Conservation (phyloP, 2,329 filamentous ascomycete genomes). For the Alternaria atra region DNA sequence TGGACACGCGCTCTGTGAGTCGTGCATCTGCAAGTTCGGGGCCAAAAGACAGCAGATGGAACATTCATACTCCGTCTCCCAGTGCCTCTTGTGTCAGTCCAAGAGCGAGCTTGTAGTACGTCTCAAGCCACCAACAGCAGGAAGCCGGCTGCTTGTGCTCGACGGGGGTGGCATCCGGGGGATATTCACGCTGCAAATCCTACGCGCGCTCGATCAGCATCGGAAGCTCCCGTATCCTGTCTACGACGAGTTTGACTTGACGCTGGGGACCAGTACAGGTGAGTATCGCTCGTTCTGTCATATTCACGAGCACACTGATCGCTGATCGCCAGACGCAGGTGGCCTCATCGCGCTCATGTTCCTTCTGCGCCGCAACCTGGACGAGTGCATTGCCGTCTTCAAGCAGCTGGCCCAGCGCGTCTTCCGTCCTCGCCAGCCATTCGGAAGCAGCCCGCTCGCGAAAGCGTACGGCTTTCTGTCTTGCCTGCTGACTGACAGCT, state of each 20-base stretch:
- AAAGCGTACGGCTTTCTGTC: slow-evolving; percentile 46
- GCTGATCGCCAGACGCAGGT: slow-evolving; percentile 10
- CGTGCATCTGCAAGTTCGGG: slow-evolving; percentile 16
- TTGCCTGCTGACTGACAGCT: slow-evolving; percentile 14
- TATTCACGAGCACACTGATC: background rate
- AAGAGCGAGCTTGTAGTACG: slow-evolving; percentile 12
- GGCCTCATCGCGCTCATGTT: slow-evolving; percentile 29
- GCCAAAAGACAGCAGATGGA: slow-evolving; percentile 11
- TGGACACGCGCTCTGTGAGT: slow-evolving; percentile 19
- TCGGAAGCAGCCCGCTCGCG: slow-evolving; percentile 1
- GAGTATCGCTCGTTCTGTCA: background rate
- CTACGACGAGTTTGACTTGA: slow-evolving; percentile 27
- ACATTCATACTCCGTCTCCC: slow-evolving; percentile 19
- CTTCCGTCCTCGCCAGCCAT: slow-evolving; percentile 2
- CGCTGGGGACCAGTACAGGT: slow-evolving; percentile 24
- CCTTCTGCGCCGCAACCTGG: slow-evolving; percentile 12
- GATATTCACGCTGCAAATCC: slow-evolving; percentile 19
- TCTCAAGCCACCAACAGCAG: slow-evolving; percentile 22
- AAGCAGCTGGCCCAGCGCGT: slow-evolving; percentile 17
- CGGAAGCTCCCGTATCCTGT: slow-evolving; percentile 24
- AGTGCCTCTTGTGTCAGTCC: slow-evolving; percentile 20
- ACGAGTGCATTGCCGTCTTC: slow-evolving; percentile 19
- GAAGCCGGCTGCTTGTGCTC: slow-evolving; percentile 23
- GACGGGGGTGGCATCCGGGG: slow-evolving; percentile 21
- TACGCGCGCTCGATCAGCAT: slow-evolving; percentile 18